phyloP scores from a whole-genome alignment of 306 rosid species.

The Herpetospermum pedunculosum region DNA sequence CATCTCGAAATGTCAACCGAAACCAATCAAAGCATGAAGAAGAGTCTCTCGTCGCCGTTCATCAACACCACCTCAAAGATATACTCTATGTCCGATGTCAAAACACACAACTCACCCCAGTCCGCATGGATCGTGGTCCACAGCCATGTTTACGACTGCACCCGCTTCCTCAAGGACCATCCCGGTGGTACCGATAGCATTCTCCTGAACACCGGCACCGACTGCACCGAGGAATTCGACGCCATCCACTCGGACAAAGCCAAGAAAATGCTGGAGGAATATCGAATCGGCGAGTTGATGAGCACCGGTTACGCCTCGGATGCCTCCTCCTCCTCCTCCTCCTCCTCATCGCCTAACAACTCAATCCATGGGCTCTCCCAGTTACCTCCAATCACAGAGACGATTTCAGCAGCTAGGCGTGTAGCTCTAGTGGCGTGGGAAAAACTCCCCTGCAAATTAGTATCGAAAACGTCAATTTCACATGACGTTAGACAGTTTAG shows the following conservation, averaged over 20 bases:
- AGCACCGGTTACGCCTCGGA: constrained; percentile 33
- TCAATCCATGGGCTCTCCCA: constrained; percentile 28
- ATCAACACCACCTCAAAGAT: constrained; percentile 40
- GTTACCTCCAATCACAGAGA: constrained; percentile 38
- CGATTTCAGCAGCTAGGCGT: background rate
- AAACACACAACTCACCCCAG: constrained; percentile 32
- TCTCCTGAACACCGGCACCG: constrained; percentile 73
- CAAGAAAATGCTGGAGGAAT: constrained; percentile 50
- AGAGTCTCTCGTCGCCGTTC: constrained; percentile 52
- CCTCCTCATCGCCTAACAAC: constrained; percentile 34
- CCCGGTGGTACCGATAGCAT: constrained; percentile 86
- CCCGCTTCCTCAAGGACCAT: constrained; percentile 56
- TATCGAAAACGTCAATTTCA: constrained; percentile 38
- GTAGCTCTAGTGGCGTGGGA: constrained; percentile 52
- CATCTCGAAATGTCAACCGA: constrained; percentile 30
- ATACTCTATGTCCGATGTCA: constrained; percentile 45
- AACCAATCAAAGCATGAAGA: constrained; percentile 23
- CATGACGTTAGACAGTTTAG: constrained; percentile 57
- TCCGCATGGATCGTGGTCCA: constrained; percentile 74
- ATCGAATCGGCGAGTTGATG: constrained; percentile 48
- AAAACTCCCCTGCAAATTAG: constrained; percentile 52
- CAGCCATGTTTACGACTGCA: constrained; percentile 64
- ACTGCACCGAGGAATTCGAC: constrained; percentile 78
- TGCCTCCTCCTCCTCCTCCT: constrained; percentile 1
- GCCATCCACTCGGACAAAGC: constrained; percentile 87